Base-by-base conservation (phyloP, 345 rosid species). In the Salix viminalis region DNA sequence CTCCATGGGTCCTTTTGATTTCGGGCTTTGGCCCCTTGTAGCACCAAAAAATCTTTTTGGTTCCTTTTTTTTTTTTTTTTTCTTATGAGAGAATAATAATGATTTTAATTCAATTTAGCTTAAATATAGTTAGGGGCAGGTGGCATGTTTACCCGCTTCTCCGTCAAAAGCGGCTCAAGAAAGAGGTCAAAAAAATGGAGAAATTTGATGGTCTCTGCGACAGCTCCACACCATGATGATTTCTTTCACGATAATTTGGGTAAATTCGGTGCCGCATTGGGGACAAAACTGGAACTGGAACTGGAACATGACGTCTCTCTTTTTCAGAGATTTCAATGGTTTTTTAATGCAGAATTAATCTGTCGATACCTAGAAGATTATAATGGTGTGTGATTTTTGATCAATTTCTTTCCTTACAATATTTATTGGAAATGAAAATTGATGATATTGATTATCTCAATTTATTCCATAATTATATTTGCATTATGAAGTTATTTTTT, bases 361-460 rank as follows among this genome's bases (percentile, higher is more conserved):
- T 23, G 32, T 24, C 36, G 15, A 58, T 23, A 15, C n/a, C 21
- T 48, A 12, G 14, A 21, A 32, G n/a, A 62, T 4, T 2, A 42
- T 26, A 41, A 39, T 39, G 72, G 54, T 77, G 50, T 75, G 80
- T 48, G 79, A 81, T 77, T 81, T 81, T 80, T 85, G 30, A 23
- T 62, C 11, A 11, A 62, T 24, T 62, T 46, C 52, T 13, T 46
- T 46, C 6, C 52, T 46, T 46, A 14, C 6, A 15, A 46, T 13
- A 46, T 14, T 13, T 46, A 12, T 46, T 46, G 52, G 18, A 15
- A 46, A 13, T 46, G 52, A 46, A 46, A 46, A 3, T 46, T 14
- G 15, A 3, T 46, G 52, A 41, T 41, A 41, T 41, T 41, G 13
- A 42, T 11, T 11, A 42, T 42, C 46, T 42, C 46, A 41, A 10